Evolutionary conservation across 2,329 filamentous ascomycete species (phyloP), one percentile per base, ranked within the genome.

Genomic region (Hypoxylon rubiginosum): DNA sequence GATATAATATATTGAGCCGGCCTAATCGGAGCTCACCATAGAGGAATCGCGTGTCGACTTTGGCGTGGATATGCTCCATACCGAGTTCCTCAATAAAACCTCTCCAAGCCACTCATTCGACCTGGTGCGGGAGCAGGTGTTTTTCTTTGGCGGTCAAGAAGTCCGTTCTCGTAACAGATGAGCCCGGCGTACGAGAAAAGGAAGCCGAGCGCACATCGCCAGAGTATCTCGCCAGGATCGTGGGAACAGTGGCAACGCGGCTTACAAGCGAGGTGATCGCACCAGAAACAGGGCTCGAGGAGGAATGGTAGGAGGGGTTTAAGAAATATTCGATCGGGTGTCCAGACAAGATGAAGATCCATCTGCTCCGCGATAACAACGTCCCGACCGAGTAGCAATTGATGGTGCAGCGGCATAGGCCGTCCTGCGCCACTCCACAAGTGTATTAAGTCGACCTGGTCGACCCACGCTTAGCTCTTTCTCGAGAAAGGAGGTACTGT

Each of bases 241-340:
- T n/a, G 5, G 19, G 78, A 53, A 45, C 36, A 43, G 36, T 28
- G 21, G 84, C 86, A 80, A 91, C 80, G 90, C 91, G 92, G 81
- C 91, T 89, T 75, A 90, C 91, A 80, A 92, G 92, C 10, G 90
- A 72, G 62, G 34, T 71, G 34, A 3, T 56, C 26, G 10, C 43
- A 30, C 72, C 71, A 73, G 46, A 74, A 72, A 6, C 13, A 3
- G 8, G 64, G 64, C n/a, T 71, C 63, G 2, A 78, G 68, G 0
- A 79, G 68, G 50, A 70, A 79, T 6, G 66, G 61, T 1, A 78
- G 78, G n/a, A 76, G 45, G 0, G 73, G 74, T 63, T 76, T 75
- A 36, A 75, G 39, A 54, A 69, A 73, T 24, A 77, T 71, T 13
- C 66, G 62, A 15, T 60, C 59, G 26, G 50, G 63, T 32, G 50